These are phyloP conservation scores for Ophiostoma ips DNA, from an alignment of 2,329 filamentous ascomycete genomes.

Conservation along the genomic window DNA sequence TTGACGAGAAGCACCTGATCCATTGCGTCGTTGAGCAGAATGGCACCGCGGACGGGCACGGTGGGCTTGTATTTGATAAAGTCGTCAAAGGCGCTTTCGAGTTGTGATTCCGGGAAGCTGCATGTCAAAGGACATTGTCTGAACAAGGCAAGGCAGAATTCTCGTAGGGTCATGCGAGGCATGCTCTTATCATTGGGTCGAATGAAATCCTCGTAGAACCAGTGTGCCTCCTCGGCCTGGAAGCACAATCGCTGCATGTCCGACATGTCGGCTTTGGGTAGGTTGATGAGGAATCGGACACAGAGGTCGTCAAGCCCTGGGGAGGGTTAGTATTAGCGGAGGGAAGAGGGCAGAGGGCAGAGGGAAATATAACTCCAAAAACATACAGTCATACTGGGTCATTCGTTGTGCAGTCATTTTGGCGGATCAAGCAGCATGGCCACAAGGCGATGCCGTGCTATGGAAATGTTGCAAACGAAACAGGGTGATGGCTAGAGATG, in stretches of 20 bases:
- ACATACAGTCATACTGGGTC: constrained; percentile 1
- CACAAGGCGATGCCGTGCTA: neutral
- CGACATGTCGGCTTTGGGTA: constrained; percentile 79
- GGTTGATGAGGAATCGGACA: constrained; percentile 95
- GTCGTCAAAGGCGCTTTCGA: constrained; percentile 73
- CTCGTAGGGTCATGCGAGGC: constrained; percentile 71
- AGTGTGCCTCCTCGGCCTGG: constrained; percentile 97
- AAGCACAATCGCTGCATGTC: constrained; percentile 93
- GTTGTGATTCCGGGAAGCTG: constrained; percentile 62
- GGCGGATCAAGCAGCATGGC: neutral
- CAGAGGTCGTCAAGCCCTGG: constrained; percentile 92
- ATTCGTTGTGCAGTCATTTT: neutral
- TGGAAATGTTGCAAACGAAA: neutral
- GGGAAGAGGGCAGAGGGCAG: neutral
- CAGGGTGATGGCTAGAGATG: no score
- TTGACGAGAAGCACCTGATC: constrained; percentile 87
- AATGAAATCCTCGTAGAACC: constrained; percentile 99
- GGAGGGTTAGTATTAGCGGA: constrained; percentile 10
- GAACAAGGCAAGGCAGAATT: constrained; percentile 83
- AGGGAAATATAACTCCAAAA: no score
- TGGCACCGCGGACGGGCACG: constrained; percentile 85
- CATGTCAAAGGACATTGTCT: constrained; percentile 84
- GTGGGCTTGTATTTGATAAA: constrained; percentile 91
- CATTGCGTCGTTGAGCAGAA: constrained; percentile 88
- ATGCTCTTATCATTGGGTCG: constrained; percentile 74